Base-by-base conservation (phyloP, 1,284 basidiomycete species). In the Ganoderma lingzhi region DNA sequence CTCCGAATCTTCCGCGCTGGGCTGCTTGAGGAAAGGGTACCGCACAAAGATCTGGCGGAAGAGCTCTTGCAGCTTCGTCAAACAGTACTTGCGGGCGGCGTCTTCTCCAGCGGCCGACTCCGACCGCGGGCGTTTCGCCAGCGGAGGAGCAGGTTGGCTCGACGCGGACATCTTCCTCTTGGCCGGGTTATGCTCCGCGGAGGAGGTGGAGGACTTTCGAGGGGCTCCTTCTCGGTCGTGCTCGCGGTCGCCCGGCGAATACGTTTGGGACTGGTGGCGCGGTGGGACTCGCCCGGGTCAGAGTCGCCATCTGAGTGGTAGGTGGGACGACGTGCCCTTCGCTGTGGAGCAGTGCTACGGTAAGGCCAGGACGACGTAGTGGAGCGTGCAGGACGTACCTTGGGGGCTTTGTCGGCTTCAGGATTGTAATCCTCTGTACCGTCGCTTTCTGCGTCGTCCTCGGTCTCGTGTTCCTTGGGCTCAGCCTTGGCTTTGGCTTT, bases 361-460 rank as follows among this genome's bases (percentile, higher is more conserved):
- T 48, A 12, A 63, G 56, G 2, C 32, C 19, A 23, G 9, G n/a
- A 10, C 9, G 56, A 23, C 19, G 12, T 12, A 2, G 30, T 59
- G 9, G 37, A 6, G 30, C 14, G 28, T 37, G 14, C 3, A 15
- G 37, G 58, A 84, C 86, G 74, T 73, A 90, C 89, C 82, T 86
- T 88, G 9, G 79, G 77, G 17, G 69, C 70, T 63, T 73, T 69
- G 68, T 78, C 84, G 51, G 72, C 72, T 72, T 78, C 89, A 53
- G 90, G 83, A 78, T 92, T 91, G 74, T 93, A 92, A 73, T 93
- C 92, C 71, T 87, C 91, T 76, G 88, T 91, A 64, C 83, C 86
- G 48, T 87, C 85, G 44, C 83, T 85, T 53, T 87, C 87, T 2
- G 89, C 87, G 70, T 87, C 87, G 10, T 76, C 73, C 44, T 75